Evolutionary conservation across 768 basidiomycete genomes (phyloP).

Genomic region (Russula vinacea): DNA sequence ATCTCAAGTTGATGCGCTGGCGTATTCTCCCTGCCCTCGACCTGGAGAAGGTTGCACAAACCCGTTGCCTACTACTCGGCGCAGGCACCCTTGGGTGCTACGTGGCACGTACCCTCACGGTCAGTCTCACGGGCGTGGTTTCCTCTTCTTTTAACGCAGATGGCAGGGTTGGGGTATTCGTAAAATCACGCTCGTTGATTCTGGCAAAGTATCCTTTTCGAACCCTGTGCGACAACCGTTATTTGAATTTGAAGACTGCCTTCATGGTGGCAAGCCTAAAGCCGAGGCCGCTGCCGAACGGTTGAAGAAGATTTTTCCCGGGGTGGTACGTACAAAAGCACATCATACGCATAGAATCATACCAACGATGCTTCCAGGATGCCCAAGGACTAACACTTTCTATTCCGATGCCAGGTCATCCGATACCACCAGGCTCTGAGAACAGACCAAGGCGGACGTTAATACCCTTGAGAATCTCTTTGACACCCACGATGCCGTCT

Average conservation of each 20-base stretch:
- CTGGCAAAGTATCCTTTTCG: constrained; percentile 87
- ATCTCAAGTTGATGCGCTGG: constrained; percentile 98
- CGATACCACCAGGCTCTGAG: constrained; percentile 59
- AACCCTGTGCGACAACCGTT: constrained; percentile 97
- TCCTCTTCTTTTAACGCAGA: neutral
- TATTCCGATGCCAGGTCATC: constrained; percentile 98
- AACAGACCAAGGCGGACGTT: constrained; percentile 65
- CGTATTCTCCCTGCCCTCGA: constrained; percentile 86
- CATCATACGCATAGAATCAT: neutral
- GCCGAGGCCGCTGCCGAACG: constrained; percentile 85
- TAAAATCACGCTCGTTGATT: constrained; percentile 91
- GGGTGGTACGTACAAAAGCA: constrained; percentile 59
- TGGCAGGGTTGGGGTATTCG: constrained; percentile 91
- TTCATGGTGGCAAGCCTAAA: constrained; percentile 91
- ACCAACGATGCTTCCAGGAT: constrained; percentile 49
- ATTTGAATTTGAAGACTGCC: constrained; percentile 92
- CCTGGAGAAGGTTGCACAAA: constrained; percentile 78
- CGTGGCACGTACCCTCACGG: constrained; percentile 89
- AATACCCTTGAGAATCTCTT: constrained; percentile 70
- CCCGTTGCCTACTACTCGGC: constrained; percentile 82
- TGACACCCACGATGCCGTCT: constrained; percentile 84
- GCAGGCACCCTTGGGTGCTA: constrained; percentile 98
- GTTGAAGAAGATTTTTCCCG: constrained; percentile 87
- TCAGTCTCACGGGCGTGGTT: constrained; percentile 32
- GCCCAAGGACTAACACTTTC: constrained; percentile 73